Evolutionary conservation across 2,329 filamentous ascomycete genomes (phyloP).

Genomic region (Paracorniculantispora psalliotae): DNA sequence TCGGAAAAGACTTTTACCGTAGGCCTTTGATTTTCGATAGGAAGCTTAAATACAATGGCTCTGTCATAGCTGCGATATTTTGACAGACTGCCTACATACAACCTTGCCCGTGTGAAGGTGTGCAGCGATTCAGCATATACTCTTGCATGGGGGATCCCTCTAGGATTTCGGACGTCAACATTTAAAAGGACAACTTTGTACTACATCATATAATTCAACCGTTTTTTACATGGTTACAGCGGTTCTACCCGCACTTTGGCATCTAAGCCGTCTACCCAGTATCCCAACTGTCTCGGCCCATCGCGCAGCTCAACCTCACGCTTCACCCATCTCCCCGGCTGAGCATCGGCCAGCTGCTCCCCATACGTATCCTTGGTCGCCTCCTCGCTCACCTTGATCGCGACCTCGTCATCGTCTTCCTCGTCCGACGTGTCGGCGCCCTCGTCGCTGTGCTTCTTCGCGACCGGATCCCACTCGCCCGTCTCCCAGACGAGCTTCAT

Average conservation of each 20-base stretch:
- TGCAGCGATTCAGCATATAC: too few species aligned
- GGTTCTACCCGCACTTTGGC: slow-evolving; percentile 66
- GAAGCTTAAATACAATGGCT: too few species aligned
- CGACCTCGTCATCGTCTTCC: slow-evolving; percentile 29
- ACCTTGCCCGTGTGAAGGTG: too few species aligned
- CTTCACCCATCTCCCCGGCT: slow-evolving; percentile 60
- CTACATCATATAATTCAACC: too few species aligned
- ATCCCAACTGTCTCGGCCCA: slow-evolving; percentile 75
- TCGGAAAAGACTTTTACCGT: too few species aligned
- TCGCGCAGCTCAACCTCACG: slow-evolving; percentile 76
- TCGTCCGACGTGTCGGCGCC: slow-evolving; percentile 47
- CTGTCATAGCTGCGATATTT: too few species aligned
- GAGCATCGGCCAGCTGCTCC: slow-evolving; percentile 27
- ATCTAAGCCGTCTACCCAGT: slow-evolving; percentile 71
- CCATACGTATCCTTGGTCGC: slow-evolving; percentile 14
- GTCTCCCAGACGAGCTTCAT: slow-evolving; percentile 80
- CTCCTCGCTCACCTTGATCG: slow-evolving; percentile 7
- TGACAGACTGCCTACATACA: too few species aligned
- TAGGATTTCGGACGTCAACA: too few species aligned
- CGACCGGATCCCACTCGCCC: slow-evolving; percentile 80
- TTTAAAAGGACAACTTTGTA: too few species aligned
- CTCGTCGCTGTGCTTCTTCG: slow-evolving; percentile 55
- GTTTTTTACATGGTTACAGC: too few species aligned
- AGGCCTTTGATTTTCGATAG: too few species aligned
- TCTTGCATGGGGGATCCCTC: too few species aligned